Evolutionary conservation across 106 monocot species (phyloP).

Genomic region (Dendrobium catenatum): DNA sequence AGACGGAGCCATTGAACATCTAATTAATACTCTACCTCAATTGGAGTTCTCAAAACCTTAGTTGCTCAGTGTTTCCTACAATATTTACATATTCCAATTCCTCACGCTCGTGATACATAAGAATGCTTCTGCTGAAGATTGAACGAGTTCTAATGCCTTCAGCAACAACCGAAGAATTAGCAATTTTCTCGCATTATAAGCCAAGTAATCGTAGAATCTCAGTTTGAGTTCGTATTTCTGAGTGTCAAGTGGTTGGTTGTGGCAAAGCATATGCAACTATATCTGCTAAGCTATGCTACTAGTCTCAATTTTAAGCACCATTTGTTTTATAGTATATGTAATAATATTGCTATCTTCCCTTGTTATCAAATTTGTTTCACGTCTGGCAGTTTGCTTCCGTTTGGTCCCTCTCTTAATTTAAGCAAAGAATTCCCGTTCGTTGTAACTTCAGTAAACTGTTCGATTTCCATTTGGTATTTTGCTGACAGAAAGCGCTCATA

Average conservation of each 20-base stretch:
- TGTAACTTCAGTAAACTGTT: too few species aligned
- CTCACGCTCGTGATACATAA: neutral
- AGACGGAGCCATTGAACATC: slow-evolving; percentile 46
- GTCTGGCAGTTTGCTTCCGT: neutral
- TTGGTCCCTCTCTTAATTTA: neutral
- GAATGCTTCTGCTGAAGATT: neutral
- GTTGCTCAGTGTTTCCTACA: neutral
- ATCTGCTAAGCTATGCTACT: too few species aligned
- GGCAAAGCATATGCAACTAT: too few species aligned
- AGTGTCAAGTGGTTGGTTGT: neutral
- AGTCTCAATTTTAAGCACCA: neutral
- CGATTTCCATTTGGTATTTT: too few species aligned
- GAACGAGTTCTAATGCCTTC: neutral
- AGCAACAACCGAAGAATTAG: neutral
- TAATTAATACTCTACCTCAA: slow-evolving; percentile 2
- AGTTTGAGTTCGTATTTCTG: neutral
- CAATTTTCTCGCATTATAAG: neutral
- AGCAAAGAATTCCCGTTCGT: too few species aligned
- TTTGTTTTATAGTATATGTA: neutral
- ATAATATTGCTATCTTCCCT: neutral
- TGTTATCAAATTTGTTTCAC: neutral
- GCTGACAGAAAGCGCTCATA: too few species aligned
- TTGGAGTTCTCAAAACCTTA: neutral
- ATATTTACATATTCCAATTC: neutral
- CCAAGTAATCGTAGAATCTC: neutral